A percentile compares a stretch with the other conserved stretches of the same genome.
phyloP scores from a whole-genome alignment of 2,329 filamentous ascomycete species.

The Neofusicoccum parvum region DNA sequence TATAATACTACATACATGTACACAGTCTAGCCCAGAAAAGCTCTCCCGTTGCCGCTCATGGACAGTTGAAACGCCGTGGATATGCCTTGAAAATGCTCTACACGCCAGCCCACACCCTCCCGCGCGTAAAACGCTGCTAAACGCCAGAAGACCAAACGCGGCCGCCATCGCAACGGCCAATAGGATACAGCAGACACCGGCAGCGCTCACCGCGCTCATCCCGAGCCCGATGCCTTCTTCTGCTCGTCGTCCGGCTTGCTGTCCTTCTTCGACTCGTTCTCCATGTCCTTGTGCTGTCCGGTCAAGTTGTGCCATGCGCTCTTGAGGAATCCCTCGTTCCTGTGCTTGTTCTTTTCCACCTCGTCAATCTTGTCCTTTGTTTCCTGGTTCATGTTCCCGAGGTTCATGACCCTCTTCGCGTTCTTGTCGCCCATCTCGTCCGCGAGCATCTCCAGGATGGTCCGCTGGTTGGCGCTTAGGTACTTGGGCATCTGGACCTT shows the following conservation, averaged over 20 bases:
- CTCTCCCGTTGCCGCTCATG: slow-evolving; percentile 2
- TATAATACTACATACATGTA: slow-evolving; percentile 17
- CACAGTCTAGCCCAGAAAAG: slow-evolving; percentile 10
- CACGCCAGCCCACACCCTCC: slow-evolving; percentile 5
- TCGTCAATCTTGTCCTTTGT: slow-evolving; percentile 27
- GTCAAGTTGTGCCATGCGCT: slow-evolving; percentile 90
- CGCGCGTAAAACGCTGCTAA: slow-evolving; percentile 21
- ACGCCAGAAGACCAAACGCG: slow-evolving; percentile 20
- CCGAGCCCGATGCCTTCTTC: slow-evolving; percentile 40
- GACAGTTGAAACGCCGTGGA: slow-evolving; percentile 18
- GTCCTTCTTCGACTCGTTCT: slow-evolving; percentile 38
- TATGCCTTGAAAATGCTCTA: slow-evolving; percentile 21
- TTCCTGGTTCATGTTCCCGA: slow-evolving; percentile 54
- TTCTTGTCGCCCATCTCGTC: slow-evolving; percentile 94
- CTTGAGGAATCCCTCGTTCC: slow-evolving; percentile 88
- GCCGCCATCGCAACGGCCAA: slow-evolving; percentile 1
- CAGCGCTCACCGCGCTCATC: slow-evolving; percentile 19
- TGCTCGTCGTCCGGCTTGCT: slow-evolving; percentile 29
- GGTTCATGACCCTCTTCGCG: slow-evolving; percentile 89
- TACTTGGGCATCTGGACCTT: slow-evolving; percentile 95
- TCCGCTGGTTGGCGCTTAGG: slow-evolving; percentile 85
- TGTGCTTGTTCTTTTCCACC: slow-evolving; percentile 51
- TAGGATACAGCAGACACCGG: neutral
- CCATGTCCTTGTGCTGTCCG: slow-evolving; percentile 59
- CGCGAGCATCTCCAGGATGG: slow-evolving; percentile 91